Base-by-base conservation (phyloP, 2,329 filamentous ascomycete genomes). In the Botrytis sinoallii region DNA sequence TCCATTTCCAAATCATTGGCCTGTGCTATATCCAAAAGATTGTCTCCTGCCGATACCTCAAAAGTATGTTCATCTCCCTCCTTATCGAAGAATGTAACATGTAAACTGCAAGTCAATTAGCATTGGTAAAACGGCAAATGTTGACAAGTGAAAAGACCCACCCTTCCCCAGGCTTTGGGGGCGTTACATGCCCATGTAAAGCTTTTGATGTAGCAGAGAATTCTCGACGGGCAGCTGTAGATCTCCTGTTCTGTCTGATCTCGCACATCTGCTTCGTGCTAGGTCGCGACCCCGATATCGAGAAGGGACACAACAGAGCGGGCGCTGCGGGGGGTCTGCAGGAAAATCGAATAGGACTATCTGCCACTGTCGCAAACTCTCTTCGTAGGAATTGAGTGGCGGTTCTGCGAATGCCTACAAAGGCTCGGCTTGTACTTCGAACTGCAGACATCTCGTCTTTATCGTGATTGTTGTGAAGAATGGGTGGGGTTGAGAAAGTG, bases 1-100 rank as follows among this genome's bases (percentile, higher is more conserved):
- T 99, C 96, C 95, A 99, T 98, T 83, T 99, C 96, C 60, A 99
- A 86, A 81, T 98, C 95, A 83, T 98, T 89, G 64, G 92, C 93
- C 82, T 98, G 95, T 35, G 95, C 96, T 80, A 99, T 95, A 80
- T 98, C 95, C 72, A 99, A 87, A 71, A 99, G 86, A 83, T 99
- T 99, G 83, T 97, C 94, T 68, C 96, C 96, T 79, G 92, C 90
- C 22, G 89, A 86, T 14, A 98, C 95, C 74, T 92, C 90, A 79
- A 98, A 89, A 75, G 91, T 93, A 82, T 93, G 88, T 77, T 90
- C 87, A 44, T 89, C 85, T 69, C 91, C 91, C 32, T 98, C 94
- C 84, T 98, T 98, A 83, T 98, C 95, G 78, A 98, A 88, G 82
- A 98, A 98, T 0, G 95, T 97, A 40, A 99, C 88, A 81, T 93